These are phyloP conservation scores for Tuber magnatum DNA, from an alignment of 495 filamentous ascomycete species.

Conservation along the genomic window DNA sequence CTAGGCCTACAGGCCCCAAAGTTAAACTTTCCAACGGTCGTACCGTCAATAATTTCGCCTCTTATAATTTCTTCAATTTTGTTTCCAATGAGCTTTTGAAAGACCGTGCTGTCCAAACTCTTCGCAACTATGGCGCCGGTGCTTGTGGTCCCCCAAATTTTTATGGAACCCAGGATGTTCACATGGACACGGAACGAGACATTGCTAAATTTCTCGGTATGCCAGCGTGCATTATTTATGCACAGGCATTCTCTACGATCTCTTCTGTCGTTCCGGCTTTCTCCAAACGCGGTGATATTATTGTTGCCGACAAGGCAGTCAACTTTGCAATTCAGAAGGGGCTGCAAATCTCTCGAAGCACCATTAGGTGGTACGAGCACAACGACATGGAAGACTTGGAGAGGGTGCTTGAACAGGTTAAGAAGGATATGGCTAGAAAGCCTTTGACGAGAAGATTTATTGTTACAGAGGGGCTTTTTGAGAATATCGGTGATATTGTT, in stretches of 20 bases:
- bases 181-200: constrained; percentile 92
- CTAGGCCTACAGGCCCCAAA: constrained; percentile 69
- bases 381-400: constrained; percentile 93
- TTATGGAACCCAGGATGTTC: constrained; percentile 97
- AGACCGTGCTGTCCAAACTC: constrained; percentile 84
- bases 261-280: constrained; percentile 91
- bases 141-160: constrained; percentile 95
- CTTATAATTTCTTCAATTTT: constrained; percentile 96
- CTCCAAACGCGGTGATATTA: constrained; percentile 93
- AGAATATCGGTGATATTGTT: constrained; percentile 77
- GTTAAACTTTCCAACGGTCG: constrained; percentile 81
- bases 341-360: constrained; percentile 84
- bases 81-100: constrained; percentile 84
- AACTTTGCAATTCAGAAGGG: constrained; percentile 93
- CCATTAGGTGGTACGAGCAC: constrained; percentile 88
- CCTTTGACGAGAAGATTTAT: constrained; percentile 89
- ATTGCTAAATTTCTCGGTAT: constrained; percentile 82
- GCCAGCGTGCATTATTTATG: constrained; percentile 83
- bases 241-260: constrained; percentile 91
- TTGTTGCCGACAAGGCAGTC: constrained; percentile 91
- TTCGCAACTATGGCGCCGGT: constrained; percentile 91
- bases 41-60: constrained; percentile 84
- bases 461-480: constrained; percentile 90
- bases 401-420: constrained; percentile 72
- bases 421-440: constrained; percentile 75